These are phyloP conservation scores for Chalaropsis ovoidea DNA, from an alignment of 2,329 filamentous ascomycete species.

Conservation along the genomic window DNA sequence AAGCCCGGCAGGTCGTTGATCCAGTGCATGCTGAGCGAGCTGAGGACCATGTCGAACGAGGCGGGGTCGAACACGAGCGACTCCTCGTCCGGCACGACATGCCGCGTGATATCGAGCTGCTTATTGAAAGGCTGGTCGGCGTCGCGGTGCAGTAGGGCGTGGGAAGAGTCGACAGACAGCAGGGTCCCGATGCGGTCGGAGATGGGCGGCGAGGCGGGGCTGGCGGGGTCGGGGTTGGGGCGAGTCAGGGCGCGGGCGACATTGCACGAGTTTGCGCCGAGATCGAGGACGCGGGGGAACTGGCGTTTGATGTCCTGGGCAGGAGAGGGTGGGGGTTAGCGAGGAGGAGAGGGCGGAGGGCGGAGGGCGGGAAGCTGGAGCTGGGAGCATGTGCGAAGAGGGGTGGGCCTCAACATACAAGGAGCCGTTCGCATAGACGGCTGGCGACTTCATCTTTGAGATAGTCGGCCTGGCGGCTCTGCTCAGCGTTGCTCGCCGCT, in stretches of 20 bases:
- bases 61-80: constrained; percentile 67
- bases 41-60: constrained; percentile 82
- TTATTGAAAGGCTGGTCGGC: constrained; percentile 62
- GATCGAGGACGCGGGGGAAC: constrained; percentile 76
- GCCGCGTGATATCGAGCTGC: constrained; percentile 59
- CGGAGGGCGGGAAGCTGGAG: background rate
- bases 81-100: constrained; percentile 65
- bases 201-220: constrained; percentile 54
- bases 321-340: background rate
- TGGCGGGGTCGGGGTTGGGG: constrained; percentile 53
- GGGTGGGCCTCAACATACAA: constrained; percentile 51
- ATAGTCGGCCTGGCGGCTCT: constrained; percentile 77
- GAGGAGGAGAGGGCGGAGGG: background rate
- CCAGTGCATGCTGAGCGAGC: constrained; percentile 87
- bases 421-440: constrained; percentile 71
- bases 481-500: constrained; percentile 57
- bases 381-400: background rate
- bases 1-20: constrained; percentile 89
- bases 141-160: constrained; percentile 70
- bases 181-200: constrained; percentile 62
- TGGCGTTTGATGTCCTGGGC: constrained; percentile 78
- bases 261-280: constrained; percentile 93
- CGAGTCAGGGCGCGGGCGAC: constrained; percentile 71
- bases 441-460: constrained; percentile 84
- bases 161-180: constrained; percentile 72